Evolutionary conservation across 306 rosid genomes (phyloP), one percentile per base, ranked within the genome.

Genomic region (Cucurbita argyrosperma): DNA sequence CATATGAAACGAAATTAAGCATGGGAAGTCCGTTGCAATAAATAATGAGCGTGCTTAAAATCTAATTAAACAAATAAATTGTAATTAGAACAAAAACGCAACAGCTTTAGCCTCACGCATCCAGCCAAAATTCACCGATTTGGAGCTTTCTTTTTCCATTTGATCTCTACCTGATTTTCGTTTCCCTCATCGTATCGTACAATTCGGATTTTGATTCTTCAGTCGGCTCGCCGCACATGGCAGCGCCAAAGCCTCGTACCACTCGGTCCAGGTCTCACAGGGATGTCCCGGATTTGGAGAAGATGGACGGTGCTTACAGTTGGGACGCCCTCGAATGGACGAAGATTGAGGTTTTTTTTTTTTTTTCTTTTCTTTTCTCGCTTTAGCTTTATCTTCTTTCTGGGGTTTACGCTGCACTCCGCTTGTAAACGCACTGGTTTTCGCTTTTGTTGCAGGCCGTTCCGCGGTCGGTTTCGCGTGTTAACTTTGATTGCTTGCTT

Each of bases 241-340:
- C 90, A 30, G 38, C 84, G 56, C 88, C 89, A 4, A 86, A 57
- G 68, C 86, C 81, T 42, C 85, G 89, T 72, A 4, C 78, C 77
- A 71, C 65, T 79, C 82, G 81, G 67, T 57, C 98, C 16, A 85
- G 84, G 74, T 83, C 95, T 38, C 82, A 89, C 11, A 59, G 92
- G 47, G 97, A 89, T 42, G 74, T 80, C 21, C 77, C 85, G 7
- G 93, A 91, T 66, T 88, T 81, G 71, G 89, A 85, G 59, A 91
- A 83, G 76, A 78, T 87, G 90, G 94, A 88, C 54, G 86, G 82
- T 46, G 78, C 98, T 11, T 84, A 88, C 45, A 81, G 87, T 80
- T 94, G 99, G 99, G 96, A 90, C 72, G 92, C 84, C 77, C 26
- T 95, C 62, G 96, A 95, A 82, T 95, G 97, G 99, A 88, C 90